Base-by-base conservation (phyloP, 2,329 filamentous ascomycete species). In the Delphinella strobiligena region DNA sequence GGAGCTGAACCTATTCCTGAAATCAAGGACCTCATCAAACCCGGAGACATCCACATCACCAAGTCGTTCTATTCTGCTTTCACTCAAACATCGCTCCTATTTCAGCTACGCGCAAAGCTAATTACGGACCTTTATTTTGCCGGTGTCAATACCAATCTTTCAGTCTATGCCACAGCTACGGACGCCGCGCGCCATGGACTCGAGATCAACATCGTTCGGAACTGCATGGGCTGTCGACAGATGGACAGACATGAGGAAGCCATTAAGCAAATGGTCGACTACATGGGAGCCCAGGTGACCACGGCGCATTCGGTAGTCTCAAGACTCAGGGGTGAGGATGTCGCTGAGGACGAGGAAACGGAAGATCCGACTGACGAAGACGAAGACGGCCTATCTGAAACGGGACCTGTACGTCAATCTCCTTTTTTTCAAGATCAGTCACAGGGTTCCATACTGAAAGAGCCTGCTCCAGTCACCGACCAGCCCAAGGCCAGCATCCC, bases 31-130 rank as follows among this genome's bases (percentile, higher is more conserved):
- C 61, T 69, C 32, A 68, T 78, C 34, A 62, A 72, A 38, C 51
- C 60, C n/a, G 56, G 55, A 19, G 76, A 80, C 51, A 62, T 67
- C 8, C 54, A 75, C 15, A 59, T 77, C 34, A 62, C 70, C 38
- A 96, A 94, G 59, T 77, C 77, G 4, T 75, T 85, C 49, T 96
- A 96, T 60, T 96, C 91, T 3, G 88, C 88, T 11, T 88, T 96
- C 54, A 74, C 78, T 38, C 76, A 75, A 7, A 84, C 80, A 0
- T 72, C 74, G 36, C 68, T 96, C 12, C 70, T 96, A 5, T 69
- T 81, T 36, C 70, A 77, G n/a, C 64, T 96, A 34, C 76, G 88
- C n/a, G 78, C 78, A n/a, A 82, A 79, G 47, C 79, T 95, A 49
- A 77, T 93, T 43, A 94, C 87, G 2, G 83, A 95, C 52, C 67